Conservation (phyloP, 208 protist species). For the Leishmania major region DNA sequence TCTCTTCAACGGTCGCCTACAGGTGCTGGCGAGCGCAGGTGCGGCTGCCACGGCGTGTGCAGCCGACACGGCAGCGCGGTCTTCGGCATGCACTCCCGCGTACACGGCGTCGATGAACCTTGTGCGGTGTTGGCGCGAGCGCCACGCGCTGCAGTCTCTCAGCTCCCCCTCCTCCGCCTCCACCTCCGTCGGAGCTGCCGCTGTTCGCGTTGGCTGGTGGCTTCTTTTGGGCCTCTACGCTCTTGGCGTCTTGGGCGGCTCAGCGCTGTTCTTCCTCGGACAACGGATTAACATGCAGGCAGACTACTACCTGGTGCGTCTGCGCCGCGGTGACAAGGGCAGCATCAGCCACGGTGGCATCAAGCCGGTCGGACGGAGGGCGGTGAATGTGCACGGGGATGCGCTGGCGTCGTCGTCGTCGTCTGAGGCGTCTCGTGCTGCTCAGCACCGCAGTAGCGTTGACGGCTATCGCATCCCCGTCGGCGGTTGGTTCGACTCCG, state of each 20-base stretch:
- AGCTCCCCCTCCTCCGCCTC: not conserved
- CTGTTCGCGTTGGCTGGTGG: not conserved
- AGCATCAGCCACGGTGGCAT: not conserved
- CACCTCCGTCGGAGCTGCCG: not conserved
- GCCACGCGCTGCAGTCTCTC: not conserved
- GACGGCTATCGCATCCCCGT: constrained; percentile 55
- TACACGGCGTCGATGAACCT: constrained; percentile 18
- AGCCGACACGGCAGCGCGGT: not conserved
- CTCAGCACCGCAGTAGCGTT: not conserved
- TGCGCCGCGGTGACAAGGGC: constrained; percentile 18
- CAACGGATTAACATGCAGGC: constrained; percentile 49
- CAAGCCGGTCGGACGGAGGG: not conserved
- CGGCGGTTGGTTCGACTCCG: constrained; percentile 57
- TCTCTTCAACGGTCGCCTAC: constrained; percentile 76
- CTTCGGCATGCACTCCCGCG: not conserved
- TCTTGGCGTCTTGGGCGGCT: constrained; percentile 28
- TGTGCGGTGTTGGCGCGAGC: constrained; percentile 9
- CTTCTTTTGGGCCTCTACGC: constrained; percentile 8
- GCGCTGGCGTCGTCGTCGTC: not conserved
- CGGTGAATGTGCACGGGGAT: not conserved
- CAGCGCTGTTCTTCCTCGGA: constrained; percentile 50
- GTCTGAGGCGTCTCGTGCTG: not conserved
- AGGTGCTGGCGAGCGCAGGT: constrained; percentile 57
- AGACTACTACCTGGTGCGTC: constrained; percentile 60
- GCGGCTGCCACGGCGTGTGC: constrained; percentile 9